A percentile compares a stretch with the other conserved stretches of the same genome.
These are phyloP conservation scores for Sarcocystis neurona DNA, from an alignment of 169 alveolate species.

Conservation along the genomic window DNA sequence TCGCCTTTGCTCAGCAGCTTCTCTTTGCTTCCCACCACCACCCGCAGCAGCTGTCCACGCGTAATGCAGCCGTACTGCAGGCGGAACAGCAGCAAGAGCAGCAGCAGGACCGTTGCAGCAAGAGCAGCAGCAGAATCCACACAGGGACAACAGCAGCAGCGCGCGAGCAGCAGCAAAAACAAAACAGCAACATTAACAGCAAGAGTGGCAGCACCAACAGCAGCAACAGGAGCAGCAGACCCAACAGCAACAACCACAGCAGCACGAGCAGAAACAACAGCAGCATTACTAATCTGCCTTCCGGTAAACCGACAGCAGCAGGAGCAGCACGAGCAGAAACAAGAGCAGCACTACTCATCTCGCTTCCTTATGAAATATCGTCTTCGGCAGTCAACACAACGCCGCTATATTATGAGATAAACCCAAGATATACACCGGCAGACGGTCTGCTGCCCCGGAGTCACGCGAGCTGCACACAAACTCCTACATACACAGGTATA, in stretches of 20 bases:
- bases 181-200: too few relatives aligned
- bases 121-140: neutral
- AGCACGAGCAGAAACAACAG: neutral
- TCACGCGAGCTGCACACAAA: too few relatives aligned
- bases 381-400: too few relatives aligned
- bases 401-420: too few relatives aligned
- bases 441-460: too few relatives aligned
- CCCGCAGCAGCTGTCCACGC: neutral
- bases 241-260: too few relatives aligned
- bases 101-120: neutral
- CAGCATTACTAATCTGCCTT: neutral
- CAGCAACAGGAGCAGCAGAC: neutral
- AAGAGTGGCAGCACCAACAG: neutral
- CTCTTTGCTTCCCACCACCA: neutral
- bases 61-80: constrained; percentile 23
- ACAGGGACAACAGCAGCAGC: neutral
- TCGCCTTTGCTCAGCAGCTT: neutral
- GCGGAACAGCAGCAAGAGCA: neutral
- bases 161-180: neutral
- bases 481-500: too few relatives aligned
- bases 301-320: too few relatives aligned
- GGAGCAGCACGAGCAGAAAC: neutral
- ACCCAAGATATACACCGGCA: too few relatives aligned
- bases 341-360: neutral
- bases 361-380: neutral